Conservation (phyloP, 257 asterid genomes). For the Primulina huaijiensis region DNA sequence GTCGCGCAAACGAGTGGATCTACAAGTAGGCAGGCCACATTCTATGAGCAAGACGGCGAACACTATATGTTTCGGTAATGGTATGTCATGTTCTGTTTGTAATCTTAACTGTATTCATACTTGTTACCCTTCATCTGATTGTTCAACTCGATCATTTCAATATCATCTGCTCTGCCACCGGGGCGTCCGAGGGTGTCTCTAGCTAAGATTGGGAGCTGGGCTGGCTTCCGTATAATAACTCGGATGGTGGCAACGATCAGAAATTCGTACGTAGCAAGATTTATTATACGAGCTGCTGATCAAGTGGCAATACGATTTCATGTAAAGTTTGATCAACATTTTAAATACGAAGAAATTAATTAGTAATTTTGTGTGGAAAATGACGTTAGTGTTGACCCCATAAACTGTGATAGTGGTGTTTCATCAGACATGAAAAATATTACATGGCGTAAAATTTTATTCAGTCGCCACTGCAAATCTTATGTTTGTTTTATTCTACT, state of each 20-base stretch:
- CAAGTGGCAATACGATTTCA: background rate
- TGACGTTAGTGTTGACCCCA: background rate
- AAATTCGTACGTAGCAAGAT: too few species aligned
- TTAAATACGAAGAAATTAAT: background rate
- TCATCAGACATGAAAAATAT: too few species aligned
- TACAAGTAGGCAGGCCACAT: constrained; percentile 56
- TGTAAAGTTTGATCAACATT: background rate
- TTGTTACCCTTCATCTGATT: background rate
- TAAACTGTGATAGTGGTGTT: background rate
- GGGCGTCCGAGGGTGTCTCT: background rate
- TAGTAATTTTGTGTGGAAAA: background rate
- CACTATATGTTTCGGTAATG: background rate
- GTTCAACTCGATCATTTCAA: background rate
- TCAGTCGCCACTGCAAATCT: too few species aligned
- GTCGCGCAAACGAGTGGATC: constrained; percentile 94
- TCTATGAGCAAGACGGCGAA: background rate
- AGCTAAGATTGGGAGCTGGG: background rate
- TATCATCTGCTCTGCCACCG: background rate
- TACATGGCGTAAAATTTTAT: too few species aligned
- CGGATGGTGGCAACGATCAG: background rate
- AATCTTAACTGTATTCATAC: background rate
- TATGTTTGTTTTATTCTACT: too few species aligned
- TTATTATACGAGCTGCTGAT: background rate
- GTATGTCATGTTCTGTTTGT: background rate
- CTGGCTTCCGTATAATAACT: background rate